Evolutionary conservation across 148 eudicot species (phyloP).

Genomic region (Polygonum aviculare): DNA sequence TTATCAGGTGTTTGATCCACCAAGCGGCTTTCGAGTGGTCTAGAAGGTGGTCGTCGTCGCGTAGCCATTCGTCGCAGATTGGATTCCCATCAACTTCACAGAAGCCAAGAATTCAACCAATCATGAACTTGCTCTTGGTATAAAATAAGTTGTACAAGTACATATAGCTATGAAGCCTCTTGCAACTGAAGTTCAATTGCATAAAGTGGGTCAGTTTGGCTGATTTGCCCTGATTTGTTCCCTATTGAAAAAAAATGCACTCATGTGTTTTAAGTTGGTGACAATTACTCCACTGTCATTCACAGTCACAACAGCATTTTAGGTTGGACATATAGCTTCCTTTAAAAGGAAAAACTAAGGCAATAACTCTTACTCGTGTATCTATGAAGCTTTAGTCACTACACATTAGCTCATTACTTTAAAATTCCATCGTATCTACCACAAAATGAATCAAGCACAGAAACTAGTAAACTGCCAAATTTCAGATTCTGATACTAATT

Average conservation of each 20-base stretch:
- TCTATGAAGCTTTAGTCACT: neutral
- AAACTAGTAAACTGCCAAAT: neutral
- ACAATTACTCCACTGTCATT: neutral
- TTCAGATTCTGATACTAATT: neutral
- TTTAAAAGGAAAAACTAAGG: neutral
- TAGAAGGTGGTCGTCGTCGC: slow-evolving; percentile 28
- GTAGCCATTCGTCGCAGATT: slow-evolving; percentile 73
- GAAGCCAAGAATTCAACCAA: neutral
- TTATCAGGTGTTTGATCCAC: slow-evolving; percentile 58
- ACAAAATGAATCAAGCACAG: neutral
- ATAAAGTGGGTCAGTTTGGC: neutral
- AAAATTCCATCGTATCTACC: neutral
- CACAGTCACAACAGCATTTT: neutral
- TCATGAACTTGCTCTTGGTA: neutral
- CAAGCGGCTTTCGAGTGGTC: slow-evolving; percentile 44
- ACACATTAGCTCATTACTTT: neutral
- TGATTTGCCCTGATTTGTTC: neutral
- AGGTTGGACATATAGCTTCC: neutral
- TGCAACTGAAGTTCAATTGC: neutral
- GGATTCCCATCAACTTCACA: slow-evolving; percentile 57
- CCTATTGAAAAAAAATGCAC: neutral
- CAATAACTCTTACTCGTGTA: neutral
- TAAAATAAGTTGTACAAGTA: neutral
- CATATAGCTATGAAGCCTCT: too few species aligned
- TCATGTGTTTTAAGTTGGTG: neutral